phyloP scores from a whole-genome alignment of 2,329 filamentous ascomycete species.

The Stachybotrys chartarum region DNA sequence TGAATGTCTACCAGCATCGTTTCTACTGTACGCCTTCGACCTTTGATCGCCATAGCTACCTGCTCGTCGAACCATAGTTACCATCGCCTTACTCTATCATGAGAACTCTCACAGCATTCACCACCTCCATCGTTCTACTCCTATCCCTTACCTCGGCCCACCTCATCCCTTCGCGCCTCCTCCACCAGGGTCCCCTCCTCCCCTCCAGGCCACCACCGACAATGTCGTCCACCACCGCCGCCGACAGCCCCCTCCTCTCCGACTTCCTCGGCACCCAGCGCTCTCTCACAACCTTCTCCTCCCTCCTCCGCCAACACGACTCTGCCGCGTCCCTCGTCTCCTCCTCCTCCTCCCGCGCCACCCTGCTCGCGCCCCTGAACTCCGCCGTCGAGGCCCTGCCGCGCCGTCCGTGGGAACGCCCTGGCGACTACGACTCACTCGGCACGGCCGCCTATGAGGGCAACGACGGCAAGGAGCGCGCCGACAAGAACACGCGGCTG shows the following conservation, averaged over 20 bases:
- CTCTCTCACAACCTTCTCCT: slow-evolving; percentile 76
- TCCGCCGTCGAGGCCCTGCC: slow-evolving; percentile 69
- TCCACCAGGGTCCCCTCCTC: not conserved
- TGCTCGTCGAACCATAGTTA: not conserved
- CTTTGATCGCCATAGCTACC: too few species aligned
- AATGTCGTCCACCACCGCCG: slow-evolving; percentile 13
- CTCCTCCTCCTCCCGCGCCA: slow-evolving; percentile 61
- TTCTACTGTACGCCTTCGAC: too few species aligned
- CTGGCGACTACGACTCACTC: slow-evolving; percentile 60
- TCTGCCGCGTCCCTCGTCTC: slow-evolving; percentile 63
- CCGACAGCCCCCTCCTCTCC: slow-evolving; percentile 46
- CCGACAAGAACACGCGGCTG: slow-evolving; percentile 64
- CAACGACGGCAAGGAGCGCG: slow-evolving; percentile 65
- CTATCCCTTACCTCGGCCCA: not conserved
- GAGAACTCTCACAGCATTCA: not conserved
- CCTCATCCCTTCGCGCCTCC: not conserved
- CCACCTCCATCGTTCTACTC: not conserved
- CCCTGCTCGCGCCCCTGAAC: slow-evolving; percentile 83
- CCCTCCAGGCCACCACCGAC: too few species aligned
- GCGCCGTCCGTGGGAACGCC: slow-evolving; percentile 80
- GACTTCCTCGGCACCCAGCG: slow-evolving; percentile 79
- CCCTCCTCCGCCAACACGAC: slow-evolving; percentile 69
- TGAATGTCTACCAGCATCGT: too few species aligned
- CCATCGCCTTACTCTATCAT: not conserved
- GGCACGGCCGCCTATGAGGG: slow-evolving; percentile 72